Conservation (phyloP, 768 basidiomycete genomes). For the Mycena latifolia region DNA sequence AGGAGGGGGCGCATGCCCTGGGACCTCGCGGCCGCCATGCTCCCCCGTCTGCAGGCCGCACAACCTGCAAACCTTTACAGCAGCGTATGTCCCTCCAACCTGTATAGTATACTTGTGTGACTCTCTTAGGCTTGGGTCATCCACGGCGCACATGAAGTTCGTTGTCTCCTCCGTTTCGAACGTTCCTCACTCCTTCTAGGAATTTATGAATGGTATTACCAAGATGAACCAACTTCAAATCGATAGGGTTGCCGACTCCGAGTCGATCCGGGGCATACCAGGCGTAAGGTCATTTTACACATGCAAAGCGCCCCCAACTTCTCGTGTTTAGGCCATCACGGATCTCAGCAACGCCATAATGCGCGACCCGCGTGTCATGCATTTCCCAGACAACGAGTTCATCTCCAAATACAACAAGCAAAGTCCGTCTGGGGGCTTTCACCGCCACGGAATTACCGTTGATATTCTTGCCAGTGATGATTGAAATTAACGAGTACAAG, state of each 20-base stretch:
- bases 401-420: slow-evolving; percentile 32
- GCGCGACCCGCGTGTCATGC: slow-evolving; percentile 36
- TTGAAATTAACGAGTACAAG: slow-evolving; percentile 15
- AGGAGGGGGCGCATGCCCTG: slow-evolving; percentile 35
- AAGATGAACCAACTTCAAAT: slow-evolving; percentile 16
- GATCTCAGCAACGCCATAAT: slow-evolving; percentile 35
- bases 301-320: neutral
- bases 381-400: slow-evolving; percentile 26
- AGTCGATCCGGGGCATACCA: slow-evolving; percentile 14
- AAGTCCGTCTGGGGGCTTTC: slow-evolving; percentile 5
- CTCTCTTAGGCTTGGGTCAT: slow-evolving; percentile 38
- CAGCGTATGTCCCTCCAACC: slow-evolving; percentile 19
- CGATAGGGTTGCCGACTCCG: neutral
- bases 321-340: slow-evolving; percentile 21
- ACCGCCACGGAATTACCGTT: neutral
- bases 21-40: slow-evolving; percentile 29
- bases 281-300: slow-evolving; percentile 19
- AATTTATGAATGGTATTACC: slow-evolving; percentile 29
- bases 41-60: slow-evolving; percentile 25
- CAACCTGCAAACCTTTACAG: slow-evolving; percentile 13
- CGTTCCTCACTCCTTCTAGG: slow-evolving; percentile 3
- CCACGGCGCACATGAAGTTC: slow-evolving; percentile 33
- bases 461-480: slow-evolving; percentile 11
- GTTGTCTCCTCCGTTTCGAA: neutral
- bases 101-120: no score